These are phyloP conservation scores for Trypanosoma lewisi DNA, from an alignment of 208 protist genomes.

Conservation along the genomic window DNA sequence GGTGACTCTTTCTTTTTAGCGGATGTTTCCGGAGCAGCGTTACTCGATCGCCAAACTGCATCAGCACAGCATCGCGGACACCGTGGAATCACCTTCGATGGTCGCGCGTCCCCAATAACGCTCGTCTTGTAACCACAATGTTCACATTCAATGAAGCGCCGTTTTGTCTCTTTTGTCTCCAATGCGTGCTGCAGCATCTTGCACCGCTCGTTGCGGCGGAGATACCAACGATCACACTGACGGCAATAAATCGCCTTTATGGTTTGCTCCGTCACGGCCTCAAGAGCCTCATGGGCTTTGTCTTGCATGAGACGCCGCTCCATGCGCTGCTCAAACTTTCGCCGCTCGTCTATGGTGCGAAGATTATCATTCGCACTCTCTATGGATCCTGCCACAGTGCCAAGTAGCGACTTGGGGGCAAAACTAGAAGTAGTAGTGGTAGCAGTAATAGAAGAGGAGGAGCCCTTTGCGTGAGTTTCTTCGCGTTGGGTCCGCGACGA, in stretches of 20 bases:
- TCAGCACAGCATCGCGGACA: slow-evolving; percentile 66
- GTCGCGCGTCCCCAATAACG: slow-evolving; percentile 58
- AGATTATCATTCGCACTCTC: slow-evolving; percentile 58
- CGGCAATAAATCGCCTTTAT: slow-evolving; percentile 62
- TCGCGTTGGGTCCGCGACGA: not conserved
- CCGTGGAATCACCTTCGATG: slow-evolving; percentile 50
- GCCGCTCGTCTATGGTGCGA: slow-evolving; percentile 31
- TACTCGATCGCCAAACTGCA: slow-evolving; percentile 44
- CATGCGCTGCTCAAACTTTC: slow-evolving; percentile 42
- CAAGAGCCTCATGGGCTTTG: slow-evolving; percentile 52
- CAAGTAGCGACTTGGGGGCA: slow-evolving; percentile 22
- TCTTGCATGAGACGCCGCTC: slow-evolving; percentile 55
- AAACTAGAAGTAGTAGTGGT: no score
- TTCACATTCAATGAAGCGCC: slow-evolving; percentile 72
- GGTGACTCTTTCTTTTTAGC: not conserved
- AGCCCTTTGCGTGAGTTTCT: no score
- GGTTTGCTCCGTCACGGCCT: slow-evolving; percentile 47
- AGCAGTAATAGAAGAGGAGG: no score
- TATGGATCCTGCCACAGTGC: slow-evolving; percentile 34
- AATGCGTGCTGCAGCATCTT: slow-evolving; percentile 46
- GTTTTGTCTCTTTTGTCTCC: slow-evolving; percentile 41
- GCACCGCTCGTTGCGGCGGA: slow-evolving; percentile 45
- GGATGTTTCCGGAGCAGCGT: slow-evolving; percentile 55
- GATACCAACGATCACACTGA: slow-evolving; percentile 63
- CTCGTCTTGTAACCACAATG: slow-evolving; percentile 76